Base-by-base conservation (phyloP, 768 basidiomycete genomes). In the Coprinopsis strossmayeri region DNA sequence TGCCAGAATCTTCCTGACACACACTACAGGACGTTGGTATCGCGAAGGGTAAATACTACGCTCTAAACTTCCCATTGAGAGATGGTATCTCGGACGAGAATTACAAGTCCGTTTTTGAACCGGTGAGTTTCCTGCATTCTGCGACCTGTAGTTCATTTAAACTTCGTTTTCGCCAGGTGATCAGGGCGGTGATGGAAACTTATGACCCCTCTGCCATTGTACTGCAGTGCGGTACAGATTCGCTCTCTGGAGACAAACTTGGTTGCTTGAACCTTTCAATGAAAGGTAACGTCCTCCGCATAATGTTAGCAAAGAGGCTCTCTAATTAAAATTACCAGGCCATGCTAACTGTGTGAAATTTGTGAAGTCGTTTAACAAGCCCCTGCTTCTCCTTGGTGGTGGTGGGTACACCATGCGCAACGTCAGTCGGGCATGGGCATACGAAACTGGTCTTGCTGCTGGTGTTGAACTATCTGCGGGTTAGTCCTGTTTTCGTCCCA, bases 331-430 rank as follows among this genome's bases (percentile, higher is more conserved):
- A 42, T 21, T 17, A 48, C 45, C 50, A 86, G 94, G 96, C 5
- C 96, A 99, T 61, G 96, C 96, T 1, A 91, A 94, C 60, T 99
- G 96, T 56, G 95, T 98, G 34, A 86, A 85, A 59, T 98, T 95
- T 63, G 90, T 99, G 46, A 96, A 98, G 64, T 91, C 90, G 0
- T 96, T 98, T 68, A 87, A 90, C 61, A 86, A 91, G 42, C 96
- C 96, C 1, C 65, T 98, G n/a, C 70, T 99, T 10, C 73, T 99
- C 17, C 81, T 99, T 21, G 96, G 96, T 12, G 96, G 96, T 23
- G 96, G 96, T 9, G 96, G 96, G 0, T 99, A 99, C 66, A 99
- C 96, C 2, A 95, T 99, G 81, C 87, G 94, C 37, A 95, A 95
- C 54, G 95, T 97, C 51, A 93, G 91, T 54, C 79, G 96, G 35